Base-by-base conservation (phyloP, 768 basidiomycete species). In the Russula brevipes region DNA sequence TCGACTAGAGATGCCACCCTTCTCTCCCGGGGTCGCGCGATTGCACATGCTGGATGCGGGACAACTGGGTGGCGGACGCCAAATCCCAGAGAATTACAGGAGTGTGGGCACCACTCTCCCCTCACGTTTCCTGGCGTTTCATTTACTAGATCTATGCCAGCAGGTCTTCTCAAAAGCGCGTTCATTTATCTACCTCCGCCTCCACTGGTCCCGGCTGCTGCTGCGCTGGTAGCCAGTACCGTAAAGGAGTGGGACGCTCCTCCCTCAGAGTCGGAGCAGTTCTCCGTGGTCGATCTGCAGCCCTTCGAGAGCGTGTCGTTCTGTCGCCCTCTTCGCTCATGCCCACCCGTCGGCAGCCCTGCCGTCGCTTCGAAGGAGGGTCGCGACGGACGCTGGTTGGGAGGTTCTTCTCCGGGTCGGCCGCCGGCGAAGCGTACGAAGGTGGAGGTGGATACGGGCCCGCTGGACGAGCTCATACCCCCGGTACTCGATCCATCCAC, bases 391-490 rank as follows among this genome's bases (percentile, higher is more conserved):
- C 24, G 4, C 30, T 24, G 31, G 30, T 56, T 45, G 35, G 36
- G n/a, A 24, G 41, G 30, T 31, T 45, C 36, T 45, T 35, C 42
- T 45, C 33, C 55, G 6, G 46, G 55, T 12, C 53, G 44, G 42
- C 54, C 58, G 39, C 54, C 42, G n/a, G 33, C 58, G 7, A 56
- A 64, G 49, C 54, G 54, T 12, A 44, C 39, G 41, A 60, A 49
- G 46, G 41, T 60, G 35, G 57, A 64, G 39, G 30, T 59, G 14
- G 63, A 64, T 35, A 55, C 12, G 42, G 58, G 54, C 9, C 63
- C 59, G n/a, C 54, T 64, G 44, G 59, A 59, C 47, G 36, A 51
- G 59, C 58, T 64, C 47, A 64, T 64, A 64, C 42, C 47, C 24
- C 36, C 45, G 63, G 63, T 64, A 64, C 42, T 55, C 49, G 47